phyloP scores from a whole-genome alignment of 768 basidiomycete species.

The Hydnomerulius pinastri region DNA sequence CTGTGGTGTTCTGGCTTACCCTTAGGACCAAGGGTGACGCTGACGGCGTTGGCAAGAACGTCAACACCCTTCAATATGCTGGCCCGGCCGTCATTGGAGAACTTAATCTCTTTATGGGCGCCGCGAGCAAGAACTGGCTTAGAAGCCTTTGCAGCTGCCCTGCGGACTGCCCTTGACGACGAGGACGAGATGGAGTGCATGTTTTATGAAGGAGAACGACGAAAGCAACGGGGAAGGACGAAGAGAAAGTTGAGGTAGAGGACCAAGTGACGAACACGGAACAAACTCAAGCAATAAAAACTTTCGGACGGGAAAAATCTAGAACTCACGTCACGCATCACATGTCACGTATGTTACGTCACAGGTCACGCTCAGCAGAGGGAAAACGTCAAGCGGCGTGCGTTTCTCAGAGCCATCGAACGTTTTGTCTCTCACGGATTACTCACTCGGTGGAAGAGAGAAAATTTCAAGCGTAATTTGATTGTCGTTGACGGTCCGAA shows the following conservation, averaged over 20 bases:
- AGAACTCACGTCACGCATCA: constrained; percentile 32
- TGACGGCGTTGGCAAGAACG: constrained; percentile 94
- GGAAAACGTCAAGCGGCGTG: no score
- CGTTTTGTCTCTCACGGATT: no score
- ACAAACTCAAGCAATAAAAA: constrained; percentile 26
- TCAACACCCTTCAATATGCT: constrained; percentile 95
- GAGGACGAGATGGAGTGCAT: constrained; percentile 76
- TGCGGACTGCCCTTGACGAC: constrained; percentile 68
- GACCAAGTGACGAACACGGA: constrained; percentile 1
- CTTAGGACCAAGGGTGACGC: constrained; percentile 95
- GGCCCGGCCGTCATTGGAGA: constrained; percentile 93
- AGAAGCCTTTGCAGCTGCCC: constrained; percentile 58
- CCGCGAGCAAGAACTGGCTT: constrained; percentile 63
- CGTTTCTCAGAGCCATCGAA: no score
- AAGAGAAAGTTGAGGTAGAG: constrained; percentile 7
- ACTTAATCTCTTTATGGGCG: constrained; percentile 95
- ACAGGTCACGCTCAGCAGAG: no score
- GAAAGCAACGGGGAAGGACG: constrained; percentile 13
- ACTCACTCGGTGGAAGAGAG: no score
- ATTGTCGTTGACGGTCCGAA: no score
- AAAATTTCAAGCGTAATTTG: no score
- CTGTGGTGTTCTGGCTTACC: constrained; percentile 44
- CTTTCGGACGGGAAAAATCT: constrained; percentile 30
- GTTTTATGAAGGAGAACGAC: constrained; percentile 17
- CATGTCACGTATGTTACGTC: constrained; percentile 6